Evolutionary conservation across 352 stramenopile species (phyloP).

Genomic region (Albugo candida): DNA sequence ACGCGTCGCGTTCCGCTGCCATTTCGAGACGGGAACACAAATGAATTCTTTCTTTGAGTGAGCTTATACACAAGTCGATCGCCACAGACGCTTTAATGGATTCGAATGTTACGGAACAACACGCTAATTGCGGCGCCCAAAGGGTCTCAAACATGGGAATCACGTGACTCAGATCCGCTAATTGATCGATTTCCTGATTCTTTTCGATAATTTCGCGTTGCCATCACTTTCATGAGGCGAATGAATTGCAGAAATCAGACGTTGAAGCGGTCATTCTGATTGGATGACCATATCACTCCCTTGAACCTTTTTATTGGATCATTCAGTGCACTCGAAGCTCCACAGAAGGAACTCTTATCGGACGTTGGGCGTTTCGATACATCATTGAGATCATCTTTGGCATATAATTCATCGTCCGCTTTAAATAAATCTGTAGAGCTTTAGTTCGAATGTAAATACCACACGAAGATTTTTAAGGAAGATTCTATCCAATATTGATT

Average conservation of each 20-base stretch:
- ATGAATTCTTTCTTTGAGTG: constrained; percentile 89
- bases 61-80: constrained; percentile 87
- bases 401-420: constrained; percentile 83
- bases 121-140: constrained; percentile 92
- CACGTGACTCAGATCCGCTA: constrained; percentile 18
- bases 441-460: constrained; percentile 95
- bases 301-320: constrained; percentile 55
- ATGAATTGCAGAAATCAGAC: background rate
- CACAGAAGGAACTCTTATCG: constrained; percentile 20
- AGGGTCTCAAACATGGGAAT: constrained; percentile 98
- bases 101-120: constrained; percentile 94
- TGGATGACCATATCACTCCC: constrained; percentile 64
- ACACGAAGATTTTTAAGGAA: constrained; percentile 84
- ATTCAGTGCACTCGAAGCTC: constrained; percentile 24
- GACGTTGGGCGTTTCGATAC: background rate
- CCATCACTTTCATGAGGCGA: background rate
- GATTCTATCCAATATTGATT: constrained; percentile 91
- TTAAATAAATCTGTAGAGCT: constrained; percentile 89
- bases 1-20: constrained; percentile 86
- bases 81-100: constrained; percentile 80
- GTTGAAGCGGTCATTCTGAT: constrained; percentile 56
- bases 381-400: constrained; percentile 9
- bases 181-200: constrained; percentile 28
- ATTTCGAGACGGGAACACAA: constrained; percentile 78
- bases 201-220: constrained; percentile 6